Percentiles rank a stretch among this genome's conserved stretches.
Conservation (phyloP, 306 rosid genomes). For the Betula pendula region DNA sequence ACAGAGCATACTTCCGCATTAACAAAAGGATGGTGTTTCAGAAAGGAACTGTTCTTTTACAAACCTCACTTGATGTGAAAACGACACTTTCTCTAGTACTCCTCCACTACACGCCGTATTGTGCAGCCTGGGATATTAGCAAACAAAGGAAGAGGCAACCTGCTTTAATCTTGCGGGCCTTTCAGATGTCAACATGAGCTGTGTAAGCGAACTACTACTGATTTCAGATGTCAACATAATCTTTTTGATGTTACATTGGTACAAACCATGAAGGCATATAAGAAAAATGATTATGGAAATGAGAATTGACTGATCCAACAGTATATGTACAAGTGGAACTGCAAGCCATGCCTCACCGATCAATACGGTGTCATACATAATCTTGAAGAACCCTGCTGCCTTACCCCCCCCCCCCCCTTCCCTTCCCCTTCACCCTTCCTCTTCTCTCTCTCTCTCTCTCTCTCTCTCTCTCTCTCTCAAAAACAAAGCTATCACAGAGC, state of each 20-base stretch:
- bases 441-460: slow-evolving; percentile 27
- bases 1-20: no score
- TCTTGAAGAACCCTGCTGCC: slow-evolving; percentile 29
- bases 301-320: slow-evolving; percentile 10
- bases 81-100: neutral
- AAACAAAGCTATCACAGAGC: slow-evolving; percentile 45
- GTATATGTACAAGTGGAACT: slow-evolving; percentile 18
- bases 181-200: neutral
- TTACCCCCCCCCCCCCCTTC: neutral
- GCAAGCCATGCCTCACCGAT: slow-evolving; percentile 21
- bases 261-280: neutral
- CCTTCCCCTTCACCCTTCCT: slow-evolving; percentile 6
- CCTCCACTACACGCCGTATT: neutral
- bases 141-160: neutral
- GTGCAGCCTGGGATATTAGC: neutral
- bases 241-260: neutral
- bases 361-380: slow-evolving; percentile 29
- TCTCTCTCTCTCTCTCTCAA: slow-evolving; percentile 46
- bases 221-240: neutral
- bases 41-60: neutral
- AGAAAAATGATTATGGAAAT: neutral
- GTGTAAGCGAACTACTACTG: neutral
- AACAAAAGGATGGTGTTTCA: no score
- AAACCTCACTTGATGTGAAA: neutral
- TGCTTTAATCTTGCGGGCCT: neutral